Percentiles rank a stretch among this genome's conserved stretches.
phyloP scores from a whole-genome alignment of 495 filamentous ascomycete species.

The Aspergillus bridgeri region DNA sequence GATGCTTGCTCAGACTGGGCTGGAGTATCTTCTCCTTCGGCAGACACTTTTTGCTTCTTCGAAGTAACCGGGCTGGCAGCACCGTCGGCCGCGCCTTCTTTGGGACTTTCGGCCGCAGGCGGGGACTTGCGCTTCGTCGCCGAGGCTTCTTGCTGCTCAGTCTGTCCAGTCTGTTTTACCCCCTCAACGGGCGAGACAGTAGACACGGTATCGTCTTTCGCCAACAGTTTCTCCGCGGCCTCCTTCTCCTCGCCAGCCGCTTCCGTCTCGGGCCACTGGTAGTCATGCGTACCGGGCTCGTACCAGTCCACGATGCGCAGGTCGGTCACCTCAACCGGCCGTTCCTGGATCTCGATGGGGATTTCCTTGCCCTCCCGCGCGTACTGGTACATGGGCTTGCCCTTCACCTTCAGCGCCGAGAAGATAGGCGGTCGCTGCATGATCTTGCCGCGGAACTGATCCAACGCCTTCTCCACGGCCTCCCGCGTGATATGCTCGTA shows the following conservation, averaged over 20 bases:
- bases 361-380: conserved; percentile 82
- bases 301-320: conserved; percentile 85
- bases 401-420: conserved; percentile 86
- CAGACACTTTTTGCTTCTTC: conserved; percentile 38
- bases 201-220: conserved; percentile 32
- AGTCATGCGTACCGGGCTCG: conserved; percentile 74
- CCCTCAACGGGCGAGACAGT: conserved; percentile 20
- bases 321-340: conserved; percentile 70
- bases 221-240: conserved; percentile 66
- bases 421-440: conserved; percentile 90
- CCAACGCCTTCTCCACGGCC: conserved; percentile 71
- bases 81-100: conserved; percentile 12
- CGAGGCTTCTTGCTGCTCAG: conserved; percentile 15
- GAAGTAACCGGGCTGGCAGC: conserved; percentile 1
- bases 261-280: conserved; percentile 69
- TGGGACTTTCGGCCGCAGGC: conserved; percentile 25
- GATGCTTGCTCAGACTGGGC: conserved; percentile 10
- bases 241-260: conserved; percentile 66
- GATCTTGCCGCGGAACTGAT: conserved; percentile 75
- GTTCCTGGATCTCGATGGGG: conserved; percentile 75
- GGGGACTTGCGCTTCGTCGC: conserved; percentile 34
- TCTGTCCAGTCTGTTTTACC: conserved; percentile 4
- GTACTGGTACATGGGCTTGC: conserved; percentile 94
- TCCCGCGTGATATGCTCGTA: conserved; percentile 77
- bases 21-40: conserved; percentile 15